Conservation (phyloP, 768 basidiomycete species). For the Hemileccinum impolitum region DNA sequence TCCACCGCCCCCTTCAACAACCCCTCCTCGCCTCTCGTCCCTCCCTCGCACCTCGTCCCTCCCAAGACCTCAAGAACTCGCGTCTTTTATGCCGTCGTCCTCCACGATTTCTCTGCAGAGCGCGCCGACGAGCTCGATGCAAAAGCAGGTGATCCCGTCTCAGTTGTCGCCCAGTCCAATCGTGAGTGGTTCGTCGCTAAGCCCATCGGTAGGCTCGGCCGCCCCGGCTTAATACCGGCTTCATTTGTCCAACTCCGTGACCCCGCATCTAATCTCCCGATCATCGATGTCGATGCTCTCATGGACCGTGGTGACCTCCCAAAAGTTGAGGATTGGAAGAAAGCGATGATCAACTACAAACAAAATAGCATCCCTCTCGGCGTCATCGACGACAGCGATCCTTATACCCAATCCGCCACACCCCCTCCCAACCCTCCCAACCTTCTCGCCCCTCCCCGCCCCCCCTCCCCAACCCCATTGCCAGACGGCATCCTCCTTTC, state of each 20-base stretch:
- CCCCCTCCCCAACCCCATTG: slow-evolving; percentile 47
- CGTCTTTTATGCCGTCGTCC: slow-evolving; percentile 91
- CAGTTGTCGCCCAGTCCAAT: slow-evolving; percentile 99
- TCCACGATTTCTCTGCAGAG: slow-evolving; percentile 95
- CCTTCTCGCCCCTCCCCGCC: slow-evolving; percentile 25
- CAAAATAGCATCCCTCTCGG: slow-evolving; percentile 94
- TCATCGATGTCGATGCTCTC: slow-evolving; percentile 70
- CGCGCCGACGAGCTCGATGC: slow-evolving; percentile 95
- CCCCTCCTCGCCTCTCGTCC: slow-evolving; percentile 28
- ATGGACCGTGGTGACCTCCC: slow-evolving; percentile 89
- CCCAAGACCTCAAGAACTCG: slow-evolving; percentile 41
- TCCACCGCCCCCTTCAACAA: slow-evolving; percentile 28
- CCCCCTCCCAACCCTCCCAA: slow-evolving; percentile 14
- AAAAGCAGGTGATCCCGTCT: slow-evolving; percentile 88
- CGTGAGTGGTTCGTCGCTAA: slow-evolving; percentile 99
- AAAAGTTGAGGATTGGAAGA: slow-evolving; percentile 99
- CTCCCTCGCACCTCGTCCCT: slow-evolving; percentile 39
- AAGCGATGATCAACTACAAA: slow-evolving; percentile 92
- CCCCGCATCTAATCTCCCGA: slow-evolving; percentile 76
- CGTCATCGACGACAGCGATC: slow-evolving; percentile 57
- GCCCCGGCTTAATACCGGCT: slow-evolving; percentile 95
- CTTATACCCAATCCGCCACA: slow-evolving; percentile 30
- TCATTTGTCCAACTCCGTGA: slow-evolving; percentile 97
- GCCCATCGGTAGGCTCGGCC: slow-evolving; percentile 90
- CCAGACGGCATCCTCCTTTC: slow-evolving; percentile 83